Evolutionary conservation across 176 grass and related monocot species (phyloP).

Genomic region (Juncus inflexus): DNA sequence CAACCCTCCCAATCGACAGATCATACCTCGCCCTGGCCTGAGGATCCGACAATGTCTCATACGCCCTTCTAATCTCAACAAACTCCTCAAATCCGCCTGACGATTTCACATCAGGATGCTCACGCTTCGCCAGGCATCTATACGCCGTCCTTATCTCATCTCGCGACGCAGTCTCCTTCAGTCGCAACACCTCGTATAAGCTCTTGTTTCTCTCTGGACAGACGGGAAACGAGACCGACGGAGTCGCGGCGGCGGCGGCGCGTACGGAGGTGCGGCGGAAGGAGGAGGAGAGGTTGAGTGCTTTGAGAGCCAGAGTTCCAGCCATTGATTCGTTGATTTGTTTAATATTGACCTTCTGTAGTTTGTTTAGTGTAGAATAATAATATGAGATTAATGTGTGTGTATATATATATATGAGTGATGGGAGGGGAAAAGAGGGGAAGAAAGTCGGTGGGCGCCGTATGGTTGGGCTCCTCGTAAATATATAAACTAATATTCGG

Average conservation of each 20-base stretch:
- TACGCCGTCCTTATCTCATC: conserved; percentile 62
- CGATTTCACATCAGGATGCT: conserved; percentile 47
- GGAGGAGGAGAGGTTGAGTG: neutral
- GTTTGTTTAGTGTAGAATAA: too few relatives aligned
- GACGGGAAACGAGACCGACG: neutral
- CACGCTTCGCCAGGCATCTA: conserved; percentile 56
- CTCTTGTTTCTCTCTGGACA: conserved; percentile 10
- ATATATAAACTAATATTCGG: too few relatives aligned
- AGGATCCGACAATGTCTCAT: conserved; percentile 62
- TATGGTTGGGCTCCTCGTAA: too few relatives aligned
- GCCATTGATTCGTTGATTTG: conserved; percentile 1
- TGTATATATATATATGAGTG: too few relatives aligned
- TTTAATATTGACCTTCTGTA: too few relatives aligned
- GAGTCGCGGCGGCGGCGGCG: neutral
- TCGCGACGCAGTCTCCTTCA: conserved; percentile 43
- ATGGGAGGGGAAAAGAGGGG: too few relatives aligned
- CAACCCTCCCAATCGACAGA: conserved; percentile 31
- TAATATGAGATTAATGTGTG: too few relatives aligned
- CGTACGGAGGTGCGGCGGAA: neutral
- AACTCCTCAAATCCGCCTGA: conserved; percentile 25
- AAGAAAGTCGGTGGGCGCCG: too few relatives aligned
- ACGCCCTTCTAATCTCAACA: conserved; percentile 53
- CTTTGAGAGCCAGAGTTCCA: neutral
- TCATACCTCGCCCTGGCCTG: conserved; percentile 42
- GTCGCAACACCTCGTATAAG: conserved; percentile 48